Percentiles rank a stretch among this genome's conserved stretches.
Evolutionary conservation across 805 yeast genomes (phyloP).

Genomic region (Candida odintsovae): DNA sequence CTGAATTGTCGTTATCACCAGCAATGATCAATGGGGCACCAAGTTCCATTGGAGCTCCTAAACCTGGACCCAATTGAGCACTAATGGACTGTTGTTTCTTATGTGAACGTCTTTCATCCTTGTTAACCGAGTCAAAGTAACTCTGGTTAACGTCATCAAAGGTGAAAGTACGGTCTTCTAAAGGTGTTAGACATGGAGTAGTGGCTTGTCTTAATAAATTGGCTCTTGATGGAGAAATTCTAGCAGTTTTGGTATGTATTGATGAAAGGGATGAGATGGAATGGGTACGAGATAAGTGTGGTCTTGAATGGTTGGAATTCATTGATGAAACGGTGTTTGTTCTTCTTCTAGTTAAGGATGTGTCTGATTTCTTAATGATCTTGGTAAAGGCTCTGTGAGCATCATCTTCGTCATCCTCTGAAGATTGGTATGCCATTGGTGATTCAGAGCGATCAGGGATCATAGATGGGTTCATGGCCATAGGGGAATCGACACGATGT

Average conservation of each 20-base stretch:
- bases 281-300: constrained; percentile 15
- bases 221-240: constrained; percentile 20
- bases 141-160: constrained; percentile 15
- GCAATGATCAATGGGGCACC: neutral
- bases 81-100: constrained; percentile 11
- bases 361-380: constrained; percentile 10
- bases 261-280: constrained; percentile 21
- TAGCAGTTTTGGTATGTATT: constrained; percentile 7
- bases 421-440: constrained; percentile 4
- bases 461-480: constrained; percentile 4
- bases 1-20: constrained; percentile 9
- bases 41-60: constrained; percentile 1
- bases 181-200: constrained; percentile 14
- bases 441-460: constrained; percentile 1
- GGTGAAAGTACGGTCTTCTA: constrained; percentile 13
- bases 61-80: constrained; percentile 17
- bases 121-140: constrained; percentile 6
- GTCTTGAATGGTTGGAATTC: constrained; percentile 6
- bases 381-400: constrained; percentile 22
- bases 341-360: constrained; percentile 13
- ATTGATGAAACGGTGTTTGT: constrained; percentile 22
- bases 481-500: constrained; percentile 17
- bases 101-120: neutral
- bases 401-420: constrained; percentile 13
- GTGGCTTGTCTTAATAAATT: constrained; percentile 15